phyloP scores from a whole-genome alignment of 2,329 filamentous ascomycete species.

The Diaporthe caulivora region DNA sequence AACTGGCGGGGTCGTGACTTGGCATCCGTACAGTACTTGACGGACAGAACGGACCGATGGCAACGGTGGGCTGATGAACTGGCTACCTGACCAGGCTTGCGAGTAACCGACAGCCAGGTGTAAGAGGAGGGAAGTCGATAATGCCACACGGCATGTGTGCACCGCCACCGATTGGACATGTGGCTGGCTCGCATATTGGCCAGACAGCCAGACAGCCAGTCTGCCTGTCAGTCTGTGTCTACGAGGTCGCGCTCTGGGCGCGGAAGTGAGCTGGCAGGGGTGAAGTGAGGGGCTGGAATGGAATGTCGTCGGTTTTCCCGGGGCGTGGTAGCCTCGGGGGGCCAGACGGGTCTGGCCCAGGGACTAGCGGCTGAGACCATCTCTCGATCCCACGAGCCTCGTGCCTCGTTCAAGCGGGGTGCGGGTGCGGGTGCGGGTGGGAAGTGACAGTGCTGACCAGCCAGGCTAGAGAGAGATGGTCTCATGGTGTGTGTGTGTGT shows the following conservation, averaged over 20 bases:
- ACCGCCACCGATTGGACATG: too few species aligned
- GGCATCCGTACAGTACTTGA: not conserved
- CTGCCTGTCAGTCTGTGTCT: not conserved
- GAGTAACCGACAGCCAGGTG: too few species aligned
- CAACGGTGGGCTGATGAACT: not conserved
- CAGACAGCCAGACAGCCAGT: not conserved
- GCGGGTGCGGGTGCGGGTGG: not conserved
- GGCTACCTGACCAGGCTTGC: not conserved
- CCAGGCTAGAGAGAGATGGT: not conserved
- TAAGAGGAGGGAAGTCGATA: not conserved
- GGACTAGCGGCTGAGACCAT: slow-evolving; percentile 31
- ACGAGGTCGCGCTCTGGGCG: not conserved
- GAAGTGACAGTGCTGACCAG: slow-evolving; percentile 24
- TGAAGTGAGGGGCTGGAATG: not conserved
- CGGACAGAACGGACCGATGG: not conserved
- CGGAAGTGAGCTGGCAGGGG: not conserved
- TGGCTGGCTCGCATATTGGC: not conserved
- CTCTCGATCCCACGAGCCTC: not conserved
- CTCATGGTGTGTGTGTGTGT: not conserved
- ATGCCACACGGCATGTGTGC: slow-evolving; percentile 15
- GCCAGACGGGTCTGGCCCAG: slow-evolving; percentile 29
- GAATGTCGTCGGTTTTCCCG: slow-evolving; percentile 4
- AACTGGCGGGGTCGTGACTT: slow-evolving; percentile 28
- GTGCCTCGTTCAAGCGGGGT: slow-evolving; percentile 1
- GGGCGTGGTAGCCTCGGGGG: not conserved